Evolutionary conservation across 306 rosid genomes (phyloP).

Genomic region (Carpinus fangiana): DNA sequence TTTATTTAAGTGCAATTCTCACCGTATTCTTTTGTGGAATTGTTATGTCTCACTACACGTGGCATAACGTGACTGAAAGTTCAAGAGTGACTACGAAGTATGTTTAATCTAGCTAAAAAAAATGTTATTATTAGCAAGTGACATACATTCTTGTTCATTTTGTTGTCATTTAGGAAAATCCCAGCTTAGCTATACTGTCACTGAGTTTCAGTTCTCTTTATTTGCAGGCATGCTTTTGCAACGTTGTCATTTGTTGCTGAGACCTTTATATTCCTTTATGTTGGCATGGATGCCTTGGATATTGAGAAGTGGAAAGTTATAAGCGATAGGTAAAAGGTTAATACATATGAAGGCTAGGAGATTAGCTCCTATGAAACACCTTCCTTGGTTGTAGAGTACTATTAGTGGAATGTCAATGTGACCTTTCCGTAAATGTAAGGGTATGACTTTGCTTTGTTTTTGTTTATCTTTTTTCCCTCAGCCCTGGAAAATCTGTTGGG

Average conservation of each 20-base stretch:
- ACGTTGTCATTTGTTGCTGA: conserved; percentile 89
- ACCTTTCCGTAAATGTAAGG: conserved; percentile 6
- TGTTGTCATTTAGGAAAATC: conserved; percentile 9
- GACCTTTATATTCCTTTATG: conserved; percentile 91
- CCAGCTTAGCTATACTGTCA: not conserved
- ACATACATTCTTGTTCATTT: conserved; percentile 14
- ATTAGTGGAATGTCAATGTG: not conserved
- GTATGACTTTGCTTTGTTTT: conserved; percentile 27
- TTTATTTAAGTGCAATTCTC: conserved; percentile 85
- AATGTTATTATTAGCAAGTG: conserved; percentile 11
- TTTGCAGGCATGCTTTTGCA: conserved; percentile 89
- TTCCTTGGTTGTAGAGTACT: not conserved
- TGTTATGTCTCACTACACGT: conserved; percentile 99
- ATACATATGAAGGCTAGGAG: not conserved
- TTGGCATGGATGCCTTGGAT: conserved; percentile 97
- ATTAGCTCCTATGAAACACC: conserved; percentile 10
- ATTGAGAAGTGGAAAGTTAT: conserved; percentile 92
- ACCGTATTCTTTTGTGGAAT: conserved; percentile 98
- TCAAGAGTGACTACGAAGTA: conserved; percentile 98
- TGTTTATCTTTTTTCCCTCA: conserved; percentile 26
- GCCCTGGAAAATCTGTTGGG: conserved; percentile 81
- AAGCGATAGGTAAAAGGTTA: conserved; percentile 62
- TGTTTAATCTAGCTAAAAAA: conserved; percentile 23
- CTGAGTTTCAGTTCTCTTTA: conserved; percentile 23
- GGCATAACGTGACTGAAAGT: conserved; percentile 97